phyloP scores from a whole-genome alignment of 108 stramenopile species.

The Cyclotella sp. region DNA sequence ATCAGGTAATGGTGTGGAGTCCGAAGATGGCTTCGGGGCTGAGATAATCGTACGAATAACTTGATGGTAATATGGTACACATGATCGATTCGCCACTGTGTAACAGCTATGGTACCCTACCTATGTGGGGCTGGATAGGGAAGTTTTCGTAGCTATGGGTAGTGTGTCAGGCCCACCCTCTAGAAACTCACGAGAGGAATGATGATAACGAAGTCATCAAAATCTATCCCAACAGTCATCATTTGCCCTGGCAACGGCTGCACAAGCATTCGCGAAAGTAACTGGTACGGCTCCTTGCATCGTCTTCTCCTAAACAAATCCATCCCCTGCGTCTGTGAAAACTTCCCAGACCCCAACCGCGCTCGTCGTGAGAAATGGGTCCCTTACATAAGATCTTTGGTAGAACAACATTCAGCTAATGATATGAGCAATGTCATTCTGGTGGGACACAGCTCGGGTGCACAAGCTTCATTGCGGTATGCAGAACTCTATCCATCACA shows the following conservation, averaged over 20 bases:
- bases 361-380: slow-evolving; percentile 74
- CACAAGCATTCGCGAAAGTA: slow-evolving; percentile 56
- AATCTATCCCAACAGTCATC: slow-evolving; percentile 51
- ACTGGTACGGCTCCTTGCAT: slow-evolving; percentile 72
- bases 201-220: neutral
- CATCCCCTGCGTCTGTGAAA: slow-evolving; percentile 60
- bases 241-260: slow-evolving; percentile 82
- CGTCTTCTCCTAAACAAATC: slow-evolving; percentile 35
- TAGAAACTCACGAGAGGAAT: too few relatives aligned
- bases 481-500: slow-evolving; percentile 57
- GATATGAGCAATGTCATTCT: slow-evolving; percentile 53
- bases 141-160: too few relatives aligned
- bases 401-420: slow-evolving; percentile 14
- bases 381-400: slow-evolving; percentile 61
- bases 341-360: slow-evolving; percentile 70
- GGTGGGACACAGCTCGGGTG: slow-evolving; percentile 77
- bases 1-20: too few relatives aligned
- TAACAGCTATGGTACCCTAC: too few relatives aligned
- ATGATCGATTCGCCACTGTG: too few relatives aligned
- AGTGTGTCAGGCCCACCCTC: too few relatives aligned
- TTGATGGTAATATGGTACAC: too few relatives aligned
- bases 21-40: too few relatives aligned
- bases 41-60: too few relatives aligned
- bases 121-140: too few relatives aligned
- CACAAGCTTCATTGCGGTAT: slow-evolving; percentile 73